Percentiles rank a stretch among this genome's conserved stretches.
These are phyloP conservation scores for Aureobasidium sp. DNA, from an alignment of 2,329 filamentous ascomycete species.

Conservation along the genomic window DNA sequence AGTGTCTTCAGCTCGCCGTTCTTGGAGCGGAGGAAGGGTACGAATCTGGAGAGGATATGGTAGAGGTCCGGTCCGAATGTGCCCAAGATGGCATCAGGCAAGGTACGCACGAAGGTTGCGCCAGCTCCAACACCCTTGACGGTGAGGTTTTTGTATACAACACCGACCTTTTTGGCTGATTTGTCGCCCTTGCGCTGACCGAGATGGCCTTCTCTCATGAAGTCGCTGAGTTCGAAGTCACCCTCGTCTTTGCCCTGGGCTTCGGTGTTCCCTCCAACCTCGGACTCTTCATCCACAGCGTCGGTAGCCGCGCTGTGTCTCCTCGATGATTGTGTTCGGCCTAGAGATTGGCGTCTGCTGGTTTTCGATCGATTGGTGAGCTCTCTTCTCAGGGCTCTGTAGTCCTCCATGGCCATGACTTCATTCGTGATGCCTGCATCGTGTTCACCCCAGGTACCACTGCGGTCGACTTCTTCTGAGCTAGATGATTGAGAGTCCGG, in stretches of 20 bases:
- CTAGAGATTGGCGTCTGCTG: background rate
- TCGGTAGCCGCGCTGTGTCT: slow-evolving; percentile 22
- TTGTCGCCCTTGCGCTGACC: slow-evolving; percentile 60
- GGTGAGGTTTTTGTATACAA: slow-evolving; percentile 66
- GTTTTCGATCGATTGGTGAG: slow-evolving; percentile 42
- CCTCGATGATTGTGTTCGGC: slow-evolving; percentile 25
- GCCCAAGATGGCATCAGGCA: slow-evolving; percentile 65
- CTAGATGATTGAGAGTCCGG: background rate
- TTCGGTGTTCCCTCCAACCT: slow-evolving; percentile 29
- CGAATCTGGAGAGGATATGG: slow-evolving; percentile 47
- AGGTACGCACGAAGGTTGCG: slow-evolving; percentile 59
- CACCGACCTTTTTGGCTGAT: slow-evolving; percentile 68
- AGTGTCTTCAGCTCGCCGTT: slow-evolving; percentile 45
- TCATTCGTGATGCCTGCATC: slow-evolving; percentile 47
- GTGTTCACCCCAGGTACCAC: slow-evolving; percentile 54
- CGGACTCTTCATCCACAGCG: slow-evolving; percentile 14
- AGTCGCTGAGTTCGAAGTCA: slow-evolving; percentile 59
- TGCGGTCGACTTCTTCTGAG: slow-evolving; percentile 17
- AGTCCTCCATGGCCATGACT: slow-evolving; percentile 49
- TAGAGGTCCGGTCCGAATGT: slow-evolving; percentile 78
- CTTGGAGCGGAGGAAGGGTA: slow-evolving; percentile 43
- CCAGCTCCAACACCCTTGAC: slow-evolving; percentile 63
- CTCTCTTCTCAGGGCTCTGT: slow-evolving; percentile 47
- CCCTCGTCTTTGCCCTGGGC: slow-evolving; percentile 42
- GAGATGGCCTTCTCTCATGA: slow-evolving; percentile 65